These are phyloP conservation scores for Epichloe hybrida DNA, from an alignment of 2,329 filamentous ascomycete genomes.

Conservation along the genomic window DNA sequence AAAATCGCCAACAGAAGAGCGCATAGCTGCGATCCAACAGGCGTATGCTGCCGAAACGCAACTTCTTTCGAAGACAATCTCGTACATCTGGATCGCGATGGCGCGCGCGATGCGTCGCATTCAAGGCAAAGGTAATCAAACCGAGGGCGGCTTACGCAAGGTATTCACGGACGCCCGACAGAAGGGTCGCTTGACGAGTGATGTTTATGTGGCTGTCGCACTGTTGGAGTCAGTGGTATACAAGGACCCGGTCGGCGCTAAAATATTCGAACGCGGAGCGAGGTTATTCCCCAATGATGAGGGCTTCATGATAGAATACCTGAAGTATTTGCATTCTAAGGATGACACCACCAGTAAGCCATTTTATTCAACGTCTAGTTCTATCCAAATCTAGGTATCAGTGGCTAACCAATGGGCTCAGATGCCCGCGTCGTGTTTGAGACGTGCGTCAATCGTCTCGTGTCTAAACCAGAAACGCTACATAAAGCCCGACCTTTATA, in stretches of 20 bases:
- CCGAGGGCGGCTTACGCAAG: slow-evolving; percentile 66
- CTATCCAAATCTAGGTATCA: background rate
- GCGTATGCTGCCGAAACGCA: slow-evolving; percentile 61
- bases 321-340: slow-evolving; percentile 85
- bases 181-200: slow-evolving; percentile 77
- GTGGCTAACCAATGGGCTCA: slow-evolving; percentile 21
- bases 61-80: slow-evolving; percentile 70
- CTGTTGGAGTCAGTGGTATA: slow-evolving; percentile 93
- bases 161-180: slow-evolving; percentile 83
- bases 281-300: slow-evolving; percentile 92
- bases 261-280: slow-evolving; percentile 90
- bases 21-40: slow-evolving; percentile 47
- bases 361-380: background rate
- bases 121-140: slow-evolving; percentile 61
- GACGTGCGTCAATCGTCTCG: slow-evolving; percentile 73
- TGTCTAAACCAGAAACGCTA: slow-evolving; percentile 60
- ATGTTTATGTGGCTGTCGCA: slow-evolving; percentile 88
- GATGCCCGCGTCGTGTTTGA: slow-evolving; percentile 95
- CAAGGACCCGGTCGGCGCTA: slow-evolving; percentile 80
- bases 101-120: slow-evolving; percentile 90
- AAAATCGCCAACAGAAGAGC: slow-evolving; percentile 49
- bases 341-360: slow-evolving; percentile 85
- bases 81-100: slow-evolving; percentile 87
- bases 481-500: slow-evolving; percentile 75
- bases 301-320: slow-evolving; percentile 83